Percentiles rank a stretch among this genome's conserved stretches.
Conservation (phyloP, 768 basidiomycete species). For the Calvatia gigantea region DNA sequence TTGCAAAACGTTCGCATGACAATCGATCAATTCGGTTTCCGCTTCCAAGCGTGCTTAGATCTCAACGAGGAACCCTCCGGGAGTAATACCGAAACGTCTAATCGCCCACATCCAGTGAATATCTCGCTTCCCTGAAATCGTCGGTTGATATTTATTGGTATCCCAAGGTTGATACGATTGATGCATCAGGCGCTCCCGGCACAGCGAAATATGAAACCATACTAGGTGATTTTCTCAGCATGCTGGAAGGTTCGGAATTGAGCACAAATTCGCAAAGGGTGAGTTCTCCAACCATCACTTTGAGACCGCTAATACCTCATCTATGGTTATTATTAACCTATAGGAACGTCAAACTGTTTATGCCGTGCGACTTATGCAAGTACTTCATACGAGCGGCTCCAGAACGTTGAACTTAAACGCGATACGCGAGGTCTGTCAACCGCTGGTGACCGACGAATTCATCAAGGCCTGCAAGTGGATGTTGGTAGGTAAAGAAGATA, state of each 20-base stretch:
- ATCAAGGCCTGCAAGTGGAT: neutral
- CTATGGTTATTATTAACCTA: neutral
- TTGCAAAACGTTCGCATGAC: neutral
- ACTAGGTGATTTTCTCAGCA: too few relatives aligned
- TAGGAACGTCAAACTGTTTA: neutral
- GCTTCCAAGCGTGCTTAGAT: neutral
- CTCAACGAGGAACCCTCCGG: neutral
- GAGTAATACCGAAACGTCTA: neutral
- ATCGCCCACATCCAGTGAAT: too few relatives aligned
- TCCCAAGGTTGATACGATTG: too few relatives aligned
- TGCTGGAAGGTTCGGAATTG: too few relatives aligned
- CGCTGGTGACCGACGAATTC: neutral
- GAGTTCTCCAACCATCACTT: neutral
- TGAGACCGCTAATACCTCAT: neutral
- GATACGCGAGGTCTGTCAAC: neutral
- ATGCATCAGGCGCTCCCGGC: too few relatives aligned
- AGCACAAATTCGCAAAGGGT: too few relatives aligned
- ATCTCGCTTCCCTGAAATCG: too few relatives aligned
- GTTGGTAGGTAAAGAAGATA: neutral
- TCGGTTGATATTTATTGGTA: too few relatives aligned
- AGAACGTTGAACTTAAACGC: neutral
- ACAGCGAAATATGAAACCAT: too few relatives aligned
- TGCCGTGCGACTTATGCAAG: neutral
- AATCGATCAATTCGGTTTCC: neutral
- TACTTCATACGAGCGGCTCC: neutral